Evolutionary conservation across 2,329 filamentous ascomycete species (phyloP), one percentile per base, ranked within the genome.

Genomic region (Aotearoamyces nothofagi): DNA sequence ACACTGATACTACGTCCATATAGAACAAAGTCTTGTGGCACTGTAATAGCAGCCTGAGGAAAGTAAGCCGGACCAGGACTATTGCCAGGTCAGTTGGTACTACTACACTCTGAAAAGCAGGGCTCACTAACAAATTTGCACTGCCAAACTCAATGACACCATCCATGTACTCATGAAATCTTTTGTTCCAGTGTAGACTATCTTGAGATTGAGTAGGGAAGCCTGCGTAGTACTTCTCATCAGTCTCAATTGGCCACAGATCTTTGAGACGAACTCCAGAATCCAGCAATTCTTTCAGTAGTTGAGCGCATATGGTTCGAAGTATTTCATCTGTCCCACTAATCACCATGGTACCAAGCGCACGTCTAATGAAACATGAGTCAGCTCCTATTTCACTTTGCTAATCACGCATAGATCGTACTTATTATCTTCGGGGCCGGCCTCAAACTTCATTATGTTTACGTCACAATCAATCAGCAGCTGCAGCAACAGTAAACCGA

Each of bases 401-500:
- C 7, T 20, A 7, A 20, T 20, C 8, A 20, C 8, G 19, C n/a
- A n/a, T 20, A 28, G 9, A 28, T 14, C 35, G 34, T 32, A 45
- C 46, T 39, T 41, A 7, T 26, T 20, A 5, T 39, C 29, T 13
- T 46, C 45, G 3, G 36, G 25, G 5, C 34, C 27, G 4, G 36
- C n/a, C 27, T 41, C 33, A 6, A 45, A 26, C 16, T 19, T 32
- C 1, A 33, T 11, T 13, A 30, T 19, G 24, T 44, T 46, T 4
- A 25, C 25, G 1, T 36, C 16, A 5, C 29, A 39, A 5, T 25
- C 38, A 15, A 31, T 32, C 8, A 47, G 13, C 5, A 50, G 34
- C 24, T 47, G 37, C n/a, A 40, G 29, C 24, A 39, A 37, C n/a
- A 48, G 26, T 13, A 45, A 34, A 1, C 47, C 45, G 24, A 39